Percentiles rank a stretch among this genome's conserved stretches.
Conservation (phyloP, 352 stramenopile genomes). For the Globisporangium alternatum region DNA sequence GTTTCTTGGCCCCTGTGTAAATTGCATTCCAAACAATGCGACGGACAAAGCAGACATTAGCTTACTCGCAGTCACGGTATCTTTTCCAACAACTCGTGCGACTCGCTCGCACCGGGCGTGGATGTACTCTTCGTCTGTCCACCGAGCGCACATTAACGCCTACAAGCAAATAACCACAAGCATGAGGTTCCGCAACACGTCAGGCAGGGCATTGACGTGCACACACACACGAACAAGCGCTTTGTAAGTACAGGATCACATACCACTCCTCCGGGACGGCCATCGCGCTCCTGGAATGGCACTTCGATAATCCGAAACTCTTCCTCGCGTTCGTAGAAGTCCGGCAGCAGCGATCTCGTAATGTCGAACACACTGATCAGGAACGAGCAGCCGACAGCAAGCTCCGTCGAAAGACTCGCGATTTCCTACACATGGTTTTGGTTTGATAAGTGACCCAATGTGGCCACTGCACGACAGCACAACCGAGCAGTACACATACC, state of each 20-base stretch:
- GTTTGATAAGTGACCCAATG: not conserved
- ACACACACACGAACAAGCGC: not conserved
- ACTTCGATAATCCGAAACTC: conserved; percentile 86
- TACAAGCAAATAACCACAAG: conserved; percentile 3
- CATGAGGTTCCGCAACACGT: not conserved
- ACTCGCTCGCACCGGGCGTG: conserved; percentile 26
- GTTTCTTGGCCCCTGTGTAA: conserved; percentile 62
- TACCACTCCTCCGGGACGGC: conserved; percentile 23
- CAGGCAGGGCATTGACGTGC: not conserved
- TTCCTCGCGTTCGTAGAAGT: conserved; percentile 85
- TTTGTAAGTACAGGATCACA: not conserved
- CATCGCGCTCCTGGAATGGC: conserved; percentile 67
- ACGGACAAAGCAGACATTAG: not conserved
- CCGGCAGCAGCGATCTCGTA: conserved; percentile 43
- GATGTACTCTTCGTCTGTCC: conserved; percentile 88
- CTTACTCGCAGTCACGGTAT: not conserved
- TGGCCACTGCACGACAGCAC: not conserved
- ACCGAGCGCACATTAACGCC: conserved; percentile 86
- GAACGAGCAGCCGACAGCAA: conserved; percentile 47
- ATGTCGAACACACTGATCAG: conserved; percentile 75
- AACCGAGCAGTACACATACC: conserved; percentile 19
- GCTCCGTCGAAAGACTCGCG: conserved; percentile 81
- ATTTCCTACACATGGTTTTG: conserved; percentile 62
- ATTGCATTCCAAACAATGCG: not conserved
- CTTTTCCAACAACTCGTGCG: not conserved